Conservation (phyloP, 2,329 filamentous ascomycete species). For the Metarhizium humberi region DNA sequence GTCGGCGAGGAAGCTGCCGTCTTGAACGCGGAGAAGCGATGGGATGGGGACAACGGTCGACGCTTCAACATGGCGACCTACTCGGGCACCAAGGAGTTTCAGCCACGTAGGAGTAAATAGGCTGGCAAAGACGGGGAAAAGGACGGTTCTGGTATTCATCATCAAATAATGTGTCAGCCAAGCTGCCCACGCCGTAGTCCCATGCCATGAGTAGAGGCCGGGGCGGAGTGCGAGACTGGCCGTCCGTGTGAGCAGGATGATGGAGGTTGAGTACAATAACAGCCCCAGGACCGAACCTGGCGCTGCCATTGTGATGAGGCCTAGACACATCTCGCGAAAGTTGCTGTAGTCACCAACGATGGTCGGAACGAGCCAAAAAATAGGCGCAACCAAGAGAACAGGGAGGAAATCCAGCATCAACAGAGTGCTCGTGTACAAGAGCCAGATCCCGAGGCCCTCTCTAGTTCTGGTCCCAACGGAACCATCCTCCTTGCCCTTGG, state of each 20-base stretch:
- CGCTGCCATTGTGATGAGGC: slow-evolving; percentile 3
- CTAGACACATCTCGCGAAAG: slow-evolving; percentile 4
- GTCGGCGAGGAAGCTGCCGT: slow-evolving; percentile 13
- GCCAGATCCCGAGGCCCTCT: slow-evolving; percentile 1
- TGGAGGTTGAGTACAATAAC: neutral
- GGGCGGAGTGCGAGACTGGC: slow-evolving; percentile 8
- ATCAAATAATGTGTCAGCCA: slow-evolving; percentile 11
- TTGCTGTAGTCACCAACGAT: slow-evolving; percentile 8
- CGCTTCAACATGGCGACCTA: slow-evolving; percentile 11
- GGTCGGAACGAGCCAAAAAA: slow-evolving; percentile 5
- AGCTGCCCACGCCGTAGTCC: slow-evolving; percentile 10
- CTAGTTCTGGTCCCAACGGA: neutral
- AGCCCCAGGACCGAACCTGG: slow-evolving; percentile 8
- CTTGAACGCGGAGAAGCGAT: slow-evolving; percentile 10
- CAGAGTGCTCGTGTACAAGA: slow-evolving; percentile 8
- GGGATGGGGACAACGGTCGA: slow-evolving; percentile 11
- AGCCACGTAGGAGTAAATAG: slow-evolving; percentile 12
- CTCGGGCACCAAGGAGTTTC: slow-evolving; percentile 9
- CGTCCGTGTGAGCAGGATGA: slow-evolving; percentile 5
- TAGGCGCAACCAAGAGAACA: slow-evolving; percentile 6
- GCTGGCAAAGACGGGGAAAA: slow-evolving; percentile 14
- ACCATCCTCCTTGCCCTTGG: neutral
- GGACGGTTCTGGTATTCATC: slow-evolving; percentile 4
- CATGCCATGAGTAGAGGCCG: slow-evolving; percentile 12
- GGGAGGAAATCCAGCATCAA: slow-evolving; percentile 9